phyloP scores from a whole-genome alignment of 2,329 filamentous ascomycete genomes.

The Colletotrichum higginsianum region DNA sequence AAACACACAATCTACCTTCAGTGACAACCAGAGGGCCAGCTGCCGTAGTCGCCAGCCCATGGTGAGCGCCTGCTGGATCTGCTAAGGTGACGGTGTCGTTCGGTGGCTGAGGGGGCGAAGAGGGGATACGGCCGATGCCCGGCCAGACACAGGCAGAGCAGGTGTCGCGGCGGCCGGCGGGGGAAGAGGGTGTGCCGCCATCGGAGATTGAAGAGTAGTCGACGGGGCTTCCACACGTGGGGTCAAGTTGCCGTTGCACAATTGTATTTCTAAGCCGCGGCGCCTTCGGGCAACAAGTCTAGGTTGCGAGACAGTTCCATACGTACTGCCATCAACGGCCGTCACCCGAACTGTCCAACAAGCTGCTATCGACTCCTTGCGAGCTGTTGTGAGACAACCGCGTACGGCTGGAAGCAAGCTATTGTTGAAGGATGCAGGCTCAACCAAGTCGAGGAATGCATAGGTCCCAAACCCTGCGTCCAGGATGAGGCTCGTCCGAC shows the following conservation, averaged over 20 bases:
- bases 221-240: conserved; percentile 31
- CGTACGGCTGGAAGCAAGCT: conserved; percentile 5
- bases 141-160: not conserved
- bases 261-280: conserved; percentile 38
- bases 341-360: conserved; percentile 10
- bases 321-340: conserved; percentile 5
- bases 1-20: conserved; percentile 8
- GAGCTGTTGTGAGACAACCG: conserved; percentile 28
- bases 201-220: conserved; percentile 35
- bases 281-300: conserved; percentile 14
- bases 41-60: conserved; percentile 16
- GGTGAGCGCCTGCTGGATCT: conserved; percentile 30
- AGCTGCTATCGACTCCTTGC: not conserved
- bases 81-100: conserved; percentile 19
- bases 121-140: conserved; percentile 33
- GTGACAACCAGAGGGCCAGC: conserved; percentile 16
- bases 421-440: conserved; percentile 20
- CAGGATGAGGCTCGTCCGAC: not conserved
- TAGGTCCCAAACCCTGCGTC: not conserved
- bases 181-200: conserved; percentile 33
- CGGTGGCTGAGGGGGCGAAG: conserved; percentile 4
- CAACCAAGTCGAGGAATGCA: conserved; percentile 27
- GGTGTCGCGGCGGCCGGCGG: not conserved
- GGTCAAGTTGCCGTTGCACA: conserved; percentile 34
- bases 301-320: conserved; percentile 22